A percentile compares a stretch with the other conserved stretches of the same genome.
These are phyloP conservation scores for Gnomoniopsis sp. DNA, from an alignment of 2,329 filamentous ascomycete species.

Conservation along the genomic window DNA sequence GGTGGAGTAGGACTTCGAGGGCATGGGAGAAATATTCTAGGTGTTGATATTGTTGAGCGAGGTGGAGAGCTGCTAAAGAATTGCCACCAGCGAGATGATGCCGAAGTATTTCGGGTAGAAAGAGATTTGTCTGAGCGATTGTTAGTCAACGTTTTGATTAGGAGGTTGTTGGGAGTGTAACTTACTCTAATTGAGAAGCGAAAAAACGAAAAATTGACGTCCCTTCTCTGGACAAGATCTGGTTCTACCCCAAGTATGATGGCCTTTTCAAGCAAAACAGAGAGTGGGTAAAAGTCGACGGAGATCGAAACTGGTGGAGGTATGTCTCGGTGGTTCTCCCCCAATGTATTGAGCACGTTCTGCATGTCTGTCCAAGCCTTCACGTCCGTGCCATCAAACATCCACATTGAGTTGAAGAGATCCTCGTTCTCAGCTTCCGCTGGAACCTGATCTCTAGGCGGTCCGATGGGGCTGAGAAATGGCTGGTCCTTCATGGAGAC, in stretches of 20 bases:
- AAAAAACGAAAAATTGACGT: conserved; percentile 87
- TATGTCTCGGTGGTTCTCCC: conserved; percentile 65
- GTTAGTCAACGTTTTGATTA: conserved; percentile 15
- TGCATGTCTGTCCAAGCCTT: conserved; percentile 87
- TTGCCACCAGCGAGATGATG: conserved; percentile 74
- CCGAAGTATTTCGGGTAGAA: conserved; percentile 82
- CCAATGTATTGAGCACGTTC: conserved; percentile 71
- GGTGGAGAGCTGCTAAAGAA: conserved; percentile 73
- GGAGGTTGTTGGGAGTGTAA: conserved; percentile 17
- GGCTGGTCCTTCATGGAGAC: conserved; percentile 86
- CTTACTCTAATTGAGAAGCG: conserved; percentile 82
- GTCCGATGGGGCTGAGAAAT: conserved; percentile 29
- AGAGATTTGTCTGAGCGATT: conserved; percentile 72
- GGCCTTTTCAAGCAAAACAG: conserved; percentile 81
- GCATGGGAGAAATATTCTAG: conserved; percentile 92
- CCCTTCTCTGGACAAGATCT: conserved; percentile 87
- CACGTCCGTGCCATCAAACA: conserved; percentile 84
- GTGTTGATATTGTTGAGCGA: conserved; percentile 81
- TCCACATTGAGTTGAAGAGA: conserved; percentile 86
- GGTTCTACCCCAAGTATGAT: conserved; percentile 88
- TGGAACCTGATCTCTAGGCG: conserved; percentile 24
- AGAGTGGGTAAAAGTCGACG: conserved; percentile 94
- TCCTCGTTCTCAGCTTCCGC: conserved; percentile 38
- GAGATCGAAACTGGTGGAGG: conserved; percentile 72
- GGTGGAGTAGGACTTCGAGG: conserved; percentile 85